phyloP scores from a whole-genome alignment of 352 stramenopile genomes.

The Phytophthora quininea region DNA sequence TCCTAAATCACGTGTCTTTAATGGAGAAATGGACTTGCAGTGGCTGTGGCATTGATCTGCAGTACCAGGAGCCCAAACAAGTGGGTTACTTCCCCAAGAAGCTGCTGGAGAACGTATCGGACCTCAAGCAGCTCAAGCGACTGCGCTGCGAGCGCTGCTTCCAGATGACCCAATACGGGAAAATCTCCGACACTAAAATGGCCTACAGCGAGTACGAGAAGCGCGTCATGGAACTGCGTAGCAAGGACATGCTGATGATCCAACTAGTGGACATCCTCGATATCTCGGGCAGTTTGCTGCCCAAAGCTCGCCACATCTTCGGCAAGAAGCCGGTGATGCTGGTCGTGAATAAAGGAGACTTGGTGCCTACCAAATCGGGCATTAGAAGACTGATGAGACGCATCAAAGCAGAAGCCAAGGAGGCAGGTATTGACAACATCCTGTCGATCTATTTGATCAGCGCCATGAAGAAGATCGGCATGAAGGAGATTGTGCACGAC shows the following conservation, averaged over 20 bases:
- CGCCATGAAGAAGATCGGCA: constrained; percentile 85
- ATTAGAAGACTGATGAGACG: constrained; percentile 80
- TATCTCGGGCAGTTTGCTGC: constrained; percentile 88
- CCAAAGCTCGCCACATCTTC: constrained; percentile 85
- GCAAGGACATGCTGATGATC: constrained; percentile 91
- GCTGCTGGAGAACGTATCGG: constrained; percentile 63
- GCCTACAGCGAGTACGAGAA: constrained; percentile 89
- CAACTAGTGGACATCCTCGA: constrained; percentile 94
- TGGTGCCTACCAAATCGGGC: constrained; percentile 86
- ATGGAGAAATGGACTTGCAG: constrained; percentile 88
- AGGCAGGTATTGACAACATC: constrained; percentile 80
- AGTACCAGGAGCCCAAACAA: constrained; percentile 63
- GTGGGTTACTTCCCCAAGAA: constrained; percentile 72
- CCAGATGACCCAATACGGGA: constrained; percentile 88
- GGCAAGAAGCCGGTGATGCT: constrained; percentile 91
- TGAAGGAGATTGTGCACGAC: constrained; percentile 87
- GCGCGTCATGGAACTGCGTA: constrained; percentile 82
- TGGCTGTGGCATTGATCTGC: constrained; percentile 82
- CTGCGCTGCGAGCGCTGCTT: constrained; percentile 88
- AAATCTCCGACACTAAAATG: constrained; percentile 85
- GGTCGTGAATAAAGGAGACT: constrained; percentile 91
- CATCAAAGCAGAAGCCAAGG: constrained; percentile 79
- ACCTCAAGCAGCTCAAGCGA: constrained; percentile 78
- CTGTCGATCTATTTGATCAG: constrained; percentile 83
- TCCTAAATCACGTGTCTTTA: constrained; percentile 74